Base-by-base conservation (phyloP, 2,329 filamentous ascomycete species). In the Colletotrichum spinosum region DNA sequence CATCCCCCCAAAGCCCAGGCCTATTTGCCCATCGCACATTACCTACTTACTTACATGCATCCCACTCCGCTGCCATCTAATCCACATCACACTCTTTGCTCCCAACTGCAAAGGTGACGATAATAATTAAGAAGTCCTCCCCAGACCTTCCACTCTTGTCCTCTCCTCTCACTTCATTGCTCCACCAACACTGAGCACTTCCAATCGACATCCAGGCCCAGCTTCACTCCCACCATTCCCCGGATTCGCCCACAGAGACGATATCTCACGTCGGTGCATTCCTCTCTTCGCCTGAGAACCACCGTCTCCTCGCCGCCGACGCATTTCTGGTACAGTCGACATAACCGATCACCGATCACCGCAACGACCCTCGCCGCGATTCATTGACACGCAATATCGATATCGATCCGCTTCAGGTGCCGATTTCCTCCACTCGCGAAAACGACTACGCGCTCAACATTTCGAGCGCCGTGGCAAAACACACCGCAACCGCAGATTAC, bases 401-500 rank as follows among this genome's bases (percentile, higher is more conserved):
- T 45, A n/a, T 49, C 59, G 25, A 25, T 45, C 44, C 57, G 62
- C 62, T 50, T 41, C 39, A 60, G 62, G 62, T 45, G 62, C 57
- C 62, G 62, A 61, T 17, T 52, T 33, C 25, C 37, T 34, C 55
- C 45, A 61, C 54, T 54, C n/a, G 15, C 41, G 41, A 15, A 37
- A 3, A 9, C 25, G 48, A n/a, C 37, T 35, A 46, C 53, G 45
- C 50, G 50, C 38, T 15, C 6, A n/a, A n/a, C 3, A 11, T 3
- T 41, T 39, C 54, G 46, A 42, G 61, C 57, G 35, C 58, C 56
- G 46, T 68, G 69, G 69, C 71, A 69, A 71, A 67, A 49, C 56
- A 59, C 37, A 55, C 65, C 65, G 45, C 67, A 67, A 70, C 69
- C 54, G 71, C 70, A 69, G 62, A 53, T 60, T 59, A 67, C 70